Percentiles rank a stretch among this genome's conserved stretches.
phyloP scores from a whole-genome alignment of 371 early-diverging fungal genomes.

The Rhizomucor pusillus region DNA sequence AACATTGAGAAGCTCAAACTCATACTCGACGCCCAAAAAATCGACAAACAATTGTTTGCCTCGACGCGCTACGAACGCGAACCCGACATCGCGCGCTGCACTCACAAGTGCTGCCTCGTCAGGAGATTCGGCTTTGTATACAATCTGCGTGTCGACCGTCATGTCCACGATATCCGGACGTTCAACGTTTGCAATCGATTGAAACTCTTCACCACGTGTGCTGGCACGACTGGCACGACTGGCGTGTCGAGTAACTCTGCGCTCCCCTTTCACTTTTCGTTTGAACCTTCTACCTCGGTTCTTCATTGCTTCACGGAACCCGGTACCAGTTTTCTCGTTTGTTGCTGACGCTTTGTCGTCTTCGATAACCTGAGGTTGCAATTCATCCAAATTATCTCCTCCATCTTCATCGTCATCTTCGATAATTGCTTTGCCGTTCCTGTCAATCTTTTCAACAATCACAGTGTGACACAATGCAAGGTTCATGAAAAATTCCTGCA shows the following conservation, averaged over 20 bases:
- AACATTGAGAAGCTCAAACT: conserved; percentile 73
- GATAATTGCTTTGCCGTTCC: conserved; percentile 47
- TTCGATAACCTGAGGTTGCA: conserved; percentile 3
- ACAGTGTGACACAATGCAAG: conserved; percentile 95
- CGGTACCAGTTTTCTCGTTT: not conserved
- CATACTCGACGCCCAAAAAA: conserved; percentile 62
- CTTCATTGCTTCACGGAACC: conserved; percentile 4
- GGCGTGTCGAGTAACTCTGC: not conserved
- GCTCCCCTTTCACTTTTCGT: conserved; percentile 2
- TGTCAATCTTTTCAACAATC: conserved; percentile 70
- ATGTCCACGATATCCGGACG: conserved; percentile 26
- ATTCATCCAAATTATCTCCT: conserved; percentile 9
- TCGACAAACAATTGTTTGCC: conserved; percentile 51
- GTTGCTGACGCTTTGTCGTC: not conserved
- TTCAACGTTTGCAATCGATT: conserved; percentile 10
- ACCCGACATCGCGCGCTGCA: conserved; percentile 86
- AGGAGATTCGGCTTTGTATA: conserved; percentile 74
- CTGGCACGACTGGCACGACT: conserved; percentile 1
- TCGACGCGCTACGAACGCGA: conserved; percentile 64
- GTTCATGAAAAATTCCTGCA: conserved; percentile 81
- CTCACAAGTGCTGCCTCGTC: conserved; percentile 88
- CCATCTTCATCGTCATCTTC: conserved; percentile 12
- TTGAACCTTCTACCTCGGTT: conserved; percentile 9
- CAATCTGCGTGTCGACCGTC: conserved; percentile 29
- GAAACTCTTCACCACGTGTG: conserved; percentile 14